A percentile compares a stretch with the other conserved stretches of the same genome.
phyloP scores from a whole-genome alignment of 208 protist genomes.

The Wallacemonas sp. region DNA sequence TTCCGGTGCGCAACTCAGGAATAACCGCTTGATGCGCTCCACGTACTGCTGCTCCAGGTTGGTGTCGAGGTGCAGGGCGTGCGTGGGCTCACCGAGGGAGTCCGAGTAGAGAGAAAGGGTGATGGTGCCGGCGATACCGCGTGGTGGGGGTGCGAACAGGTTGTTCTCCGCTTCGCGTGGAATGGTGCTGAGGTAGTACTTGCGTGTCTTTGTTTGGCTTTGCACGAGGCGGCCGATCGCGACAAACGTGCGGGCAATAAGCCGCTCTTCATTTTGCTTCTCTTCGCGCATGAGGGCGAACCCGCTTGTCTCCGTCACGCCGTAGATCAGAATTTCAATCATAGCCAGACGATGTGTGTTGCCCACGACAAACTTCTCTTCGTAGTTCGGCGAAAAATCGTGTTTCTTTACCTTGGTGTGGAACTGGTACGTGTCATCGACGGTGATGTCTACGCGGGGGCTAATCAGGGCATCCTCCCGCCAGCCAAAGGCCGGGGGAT shows the following conservation, averaged over 20 bases:
- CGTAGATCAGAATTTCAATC: constrained; percentile 64
- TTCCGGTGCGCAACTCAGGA: constrained; percentile 49
- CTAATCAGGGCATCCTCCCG: constrained; percentile 29
- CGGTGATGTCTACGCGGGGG: constrained; percentile 51
- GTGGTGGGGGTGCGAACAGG: constrained; percentile 15
- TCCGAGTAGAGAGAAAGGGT: constrained; percentile 71
- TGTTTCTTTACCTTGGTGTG: constrained; percentile 43
- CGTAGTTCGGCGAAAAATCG: constrained; percentile 41
- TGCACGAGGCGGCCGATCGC: constrained; percentile 64
- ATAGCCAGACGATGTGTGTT: constrained; percentile 80
- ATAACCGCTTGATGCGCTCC: constrained; percentile 55
- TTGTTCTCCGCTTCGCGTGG: constrained; percentile 11
- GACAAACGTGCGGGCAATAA: constrained; percentile 73
- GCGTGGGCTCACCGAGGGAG: constrained; percentile 37
- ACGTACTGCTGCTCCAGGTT: constrained; percentile 38
- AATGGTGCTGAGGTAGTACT: constrained; percentile 39
- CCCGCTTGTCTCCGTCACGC: constrained; percentile 38
- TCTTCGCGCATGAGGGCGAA: constrained; percentile 7
- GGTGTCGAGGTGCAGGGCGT: constrained; percentile 32
- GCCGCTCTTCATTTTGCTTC: constrained; percentile 16
- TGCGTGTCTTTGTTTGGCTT: constrained; percentile 35
- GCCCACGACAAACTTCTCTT: constrained; percentile 73
- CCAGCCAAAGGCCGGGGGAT: constrained; percentile 28
- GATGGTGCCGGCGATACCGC: constrained; percentile 64
- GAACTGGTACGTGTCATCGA: constrained; percentile 77